Base-by-base conservation (phyloP, 345 rosid genomes). In the Ceriops decandra region DNA sequence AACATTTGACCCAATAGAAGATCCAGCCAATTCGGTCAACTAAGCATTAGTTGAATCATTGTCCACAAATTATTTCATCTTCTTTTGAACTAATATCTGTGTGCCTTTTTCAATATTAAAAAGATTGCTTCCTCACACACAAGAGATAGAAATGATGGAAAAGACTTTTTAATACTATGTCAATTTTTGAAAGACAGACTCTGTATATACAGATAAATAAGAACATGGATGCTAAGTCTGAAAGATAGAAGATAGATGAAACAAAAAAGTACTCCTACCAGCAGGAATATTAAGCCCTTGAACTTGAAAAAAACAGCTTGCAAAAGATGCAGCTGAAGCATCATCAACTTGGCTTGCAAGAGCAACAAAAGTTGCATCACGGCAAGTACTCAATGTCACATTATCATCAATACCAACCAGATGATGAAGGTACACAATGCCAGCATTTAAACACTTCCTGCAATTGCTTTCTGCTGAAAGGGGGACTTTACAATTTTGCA, bases 301-400 rank as follows among this genome's bases (percentile, higher is more conserved):
- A 70, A 95, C 88, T 59, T 85, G 82, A 81, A 95, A 91, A 86
- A 95, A 91, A 69, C 99, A 95, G 81, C 85, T 80, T 63, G 97
- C 96, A 2, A 91, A 75, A 70, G 82, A 80, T 72, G 78, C 75
- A 9, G 97, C 83, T 3, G 95, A 82, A 56, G 74, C 67, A 73
- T 74, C 61, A 49, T 89, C 96, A 76, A 86, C 82, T 75, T 76
- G 91, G 80, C 97, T 89, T 20, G 89, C 88, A 51, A 93, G 84
- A 36, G 87, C 85, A 73, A 85, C 86, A 73, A 82, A 93, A 31
- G 93, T 84, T 32, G 98, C 98, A 89, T 88, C 96, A 35, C 93
- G 87, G 68, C 98, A 93, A 70, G 91, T 89, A 80, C 86, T 89
- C 69, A 93, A 66, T 32, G 93, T 89, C 53, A 89, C 63, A 74